Evolutionary conservation across 2,329 filamentous ascomycete species (phyloP).

Genomic region (Verticillium klebahnii): DNA sequence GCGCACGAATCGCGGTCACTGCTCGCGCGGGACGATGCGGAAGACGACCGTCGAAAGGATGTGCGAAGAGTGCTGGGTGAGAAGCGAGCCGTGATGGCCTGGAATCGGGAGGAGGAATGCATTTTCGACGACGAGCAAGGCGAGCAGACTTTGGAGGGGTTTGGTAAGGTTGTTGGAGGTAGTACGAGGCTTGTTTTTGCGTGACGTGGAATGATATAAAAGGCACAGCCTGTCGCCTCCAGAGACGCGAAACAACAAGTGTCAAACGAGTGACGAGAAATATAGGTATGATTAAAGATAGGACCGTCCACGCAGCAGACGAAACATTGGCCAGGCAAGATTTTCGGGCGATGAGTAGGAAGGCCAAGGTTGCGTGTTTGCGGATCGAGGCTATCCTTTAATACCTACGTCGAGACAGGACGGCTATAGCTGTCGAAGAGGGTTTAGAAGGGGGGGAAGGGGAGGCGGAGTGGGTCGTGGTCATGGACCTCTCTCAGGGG

Average conservation of each 20-base stretch:
- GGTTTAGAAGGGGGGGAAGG: background rate
- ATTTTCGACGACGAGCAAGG: conserved; percentile 20
- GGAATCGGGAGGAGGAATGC: conserved; percentile 42
- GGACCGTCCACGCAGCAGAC: conserved; percentile 21
- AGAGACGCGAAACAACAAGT: conserved; percentile 10
- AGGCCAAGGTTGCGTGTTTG: background rate
- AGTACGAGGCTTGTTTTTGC: background rate
- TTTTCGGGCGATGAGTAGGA: background rate
- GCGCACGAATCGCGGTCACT: conserved; percentile 23
- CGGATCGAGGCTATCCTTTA: background rate
- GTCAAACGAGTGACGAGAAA: conserved; percentile 20
- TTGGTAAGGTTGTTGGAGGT: background rate
- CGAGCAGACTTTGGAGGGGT: background rate
- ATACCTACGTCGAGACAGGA: background rate
- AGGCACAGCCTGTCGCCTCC: conserved; percentile 25
- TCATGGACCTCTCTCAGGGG: background rate
- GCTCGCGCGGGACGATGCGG: conserved; percentile 36
- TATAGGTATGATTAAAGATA: conserved; percentile 19
- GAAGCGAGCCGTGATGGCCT: conserved; percentile 46
- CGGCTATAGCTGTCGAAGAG: background rate
- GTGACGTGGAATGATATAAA: conserved; percentile 7
- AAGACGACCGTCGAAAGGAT: conserved; percentile 48
- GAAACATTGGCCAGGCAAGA: conserved; percentile 7
- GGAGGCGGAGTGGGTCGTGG: background rate
- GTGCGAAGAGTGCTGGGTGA: conserved; percentile 43